phyloP scores from a whole-genome alignment of 164 flowering plant species.

The Magnolia kwangsiensis region DNA sequence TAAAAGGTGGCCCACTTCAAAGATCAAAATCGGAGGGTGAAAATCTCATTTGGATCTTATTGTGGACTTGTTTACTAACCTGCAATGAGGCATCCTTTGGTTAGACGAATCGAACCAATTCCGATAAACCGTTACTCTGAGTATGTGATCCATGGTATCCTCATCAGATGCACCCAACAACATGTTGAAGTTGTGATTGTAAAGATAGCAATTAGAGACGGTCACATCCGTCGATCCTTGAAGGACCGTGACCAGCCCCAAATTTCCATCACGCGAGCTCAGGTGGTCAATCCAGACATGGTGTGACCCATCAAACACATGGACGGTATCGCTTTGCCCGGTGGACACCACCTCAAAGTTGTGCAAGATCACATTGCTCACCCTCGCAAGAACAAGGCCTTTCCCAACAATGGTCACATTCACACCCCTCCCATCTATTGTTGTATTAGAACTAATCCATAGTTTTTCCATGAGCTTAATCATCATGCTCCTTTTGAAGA shows the following conservation, averaged over 20 bases:
- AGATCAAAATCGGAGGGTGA: no score
- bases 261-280: slow-evolving; percentile 18
- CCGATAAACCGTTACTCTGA: slow-evolving; percentile 26
- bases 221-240: slow-evolving; percentile 33
- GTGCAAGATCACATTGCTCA: slow-evolving; percentile 27
- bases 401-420: slow-evolving; percentile 17
- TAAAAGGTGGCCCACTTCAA: no score
- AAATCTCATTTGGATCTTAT: no score
- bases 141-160: slow-evolving; percentile 19
- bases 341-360: slow-evolving; percentile 25
- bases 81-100: slow-evolving; percentile 38
- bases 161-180: slow-evolving; percentile 28
- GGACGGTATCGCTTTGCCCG: slow-evolving; percentile 24
- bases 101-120: slow-evolving; percentile 27
- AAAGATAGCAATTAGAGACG: slow-evolving; percentile 29
- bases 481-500: slow-evolving; percentile 21
- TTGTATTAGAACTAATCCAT: slow-evolving; percentile 23
- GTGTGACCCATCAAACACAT: slow-evolving; percentile 22
- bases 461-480: slow-evolving; percentile 20
- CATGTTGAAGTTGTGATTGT: slow-evolving; percentile 27
- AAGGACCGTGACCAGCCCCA: slow-evolving; percentile 27
- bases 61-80: slow-evolving; percentile 8
- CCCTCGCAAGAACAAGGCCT: slow-evolving; percentile 20
- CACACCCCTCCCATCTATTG: slow-evolving; percentile 31
- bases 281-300: slow-evolving; percentile 31